Evolutionary conservation across 768 basidiomycete genomes (phyloP).

Genomic region (Imleria badia): DNA sequence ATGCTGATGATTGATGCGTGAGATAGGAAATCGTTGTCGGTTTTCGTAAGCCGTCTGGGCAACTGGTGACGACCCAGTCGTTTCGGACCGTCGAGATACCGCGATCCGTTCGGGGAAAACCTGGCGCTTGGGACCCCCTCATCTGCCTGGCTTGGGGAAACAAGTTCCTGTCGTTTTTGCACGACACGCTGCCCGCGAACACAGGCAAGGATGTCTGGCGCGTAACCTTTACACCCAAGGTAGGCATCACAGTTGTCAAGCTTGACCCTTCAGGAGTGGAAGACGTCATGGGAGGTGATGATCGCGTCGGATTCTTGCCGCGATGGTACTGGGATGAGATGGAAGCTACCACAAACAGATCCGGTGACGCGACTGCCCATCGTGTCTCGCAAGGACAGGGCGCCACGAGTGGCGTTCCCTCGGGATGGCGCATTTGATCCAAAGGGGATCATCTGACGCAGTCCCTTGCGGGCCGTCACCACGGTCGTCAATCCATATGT

Average conservation of each 20-base stretch:
- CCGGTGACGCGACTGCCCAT: slow-evolving; percentile 6
- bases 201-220: slow-evolving; percentile 59
- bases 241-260: slow-evolving; percentile 50
- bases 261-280: slow-evolving; percentile 50
- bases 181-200: slow-evolving; percentile 30
- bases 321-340: slow-evolving; percentile 58
- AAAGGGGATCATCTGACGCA: slow-evolving; percentile 21
- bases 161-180: slow-evolving; percentile 56
- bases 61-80: slow-evolving; percentile 60
- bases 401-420: slow-evolving; percentile 7
- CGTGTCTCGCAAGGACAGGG: slow-evolving; percentile 5
- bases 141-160: slow-evolving; percentile 77
- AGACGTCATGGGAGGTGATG: slow-evolving; percentile 66
- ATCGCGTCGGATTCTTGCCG: slow-evolving; percentile 78
- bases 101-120: slow-evolving; percentile 70
- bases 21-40: slow-evolving; percentile 80
- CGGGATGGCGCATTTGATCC: slow-evolving; percentile 25
- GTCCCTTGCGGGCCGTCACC: slow-evolving; percentile 12
- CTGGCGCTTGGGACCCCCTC: slow-evolving; percentile 74
- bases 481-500: slow-evolving; percentile 5
- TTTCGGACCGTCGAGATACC: slow-evolving; percentile 83
- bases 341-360: background rate
- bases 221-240: slow-evolving; percentile 57
- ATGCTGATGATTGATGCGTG: slow-evolving; percentile 2
- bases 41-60: slow-evolving; percentile 78